Percentiles rank a stretch among this genome's conserved stretches.
Conservation (phyloP, 371 early-diverging fungal genomes). For the Apophysomyces elegans region DNA sequence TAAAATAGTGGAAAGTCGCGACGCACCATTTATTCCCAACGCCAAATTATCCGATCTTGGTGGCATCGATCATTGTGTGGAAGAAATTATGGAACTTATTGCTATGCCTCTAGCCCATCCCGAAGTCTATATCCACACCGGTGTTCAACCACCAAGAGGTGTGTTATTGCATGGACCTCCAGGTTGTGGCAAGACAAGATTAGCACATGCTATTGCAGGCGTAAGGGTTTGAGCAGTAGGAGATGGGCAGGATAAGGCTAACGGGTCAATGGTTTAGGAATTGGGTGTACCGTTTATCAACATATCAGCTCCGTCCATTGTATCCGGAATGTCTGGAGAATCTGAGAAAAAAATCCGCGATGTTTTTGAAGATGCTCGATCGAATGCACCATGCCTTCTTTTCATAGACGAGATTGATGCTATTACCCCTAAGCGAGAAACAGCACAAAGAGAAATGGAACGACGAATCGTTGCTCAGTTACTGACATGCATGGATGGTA, state of each 20-base stretch:
- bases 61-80: conserved; percentile 88
- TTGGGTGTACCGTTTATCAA: conserved; percentile 92
- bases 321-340: conserved; percentile 99
- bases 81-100: conserved; percentile 95
- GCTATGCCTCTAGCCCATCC: conserved; percentile 98
- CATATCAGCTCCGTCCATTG: conserved; percentile 99
- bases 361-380: conserved; percentile 95
- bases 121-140: conserved; percentile 93
- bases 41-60: conserved; percentile 82
- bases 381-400: conserved; percentile 90
- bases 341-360: conserved; percentile 99
- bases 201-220: conserved; percentile 98
- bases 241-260: conserved; percentile 2
- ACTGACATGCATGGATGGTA: conserved; percentile 98
- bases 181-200: conserved; percentile 98
- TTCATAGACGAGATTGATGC: conserved; percentile 99
- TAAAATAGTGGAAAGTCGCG: conserved; percentile 39
- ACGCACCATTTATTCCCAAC: conserved; percentile 61
- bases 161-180: conserved; percentile 99
- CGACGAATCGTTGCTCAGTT: conserved; percentile 98
- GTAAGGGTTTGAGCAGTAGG: conserved; percentile 39
- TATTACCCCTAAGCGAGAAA: conserved; percentile 99
- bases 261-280: conserved; percentile 58
- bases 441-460: conserved; percentile 99
- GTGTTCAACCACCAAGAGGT: conserved; percentile 91